Evolutionary conservation across 495 filamentous ascomycete genomes (phyloP).

Genomic region (Xylaria palmicola): DNA sequence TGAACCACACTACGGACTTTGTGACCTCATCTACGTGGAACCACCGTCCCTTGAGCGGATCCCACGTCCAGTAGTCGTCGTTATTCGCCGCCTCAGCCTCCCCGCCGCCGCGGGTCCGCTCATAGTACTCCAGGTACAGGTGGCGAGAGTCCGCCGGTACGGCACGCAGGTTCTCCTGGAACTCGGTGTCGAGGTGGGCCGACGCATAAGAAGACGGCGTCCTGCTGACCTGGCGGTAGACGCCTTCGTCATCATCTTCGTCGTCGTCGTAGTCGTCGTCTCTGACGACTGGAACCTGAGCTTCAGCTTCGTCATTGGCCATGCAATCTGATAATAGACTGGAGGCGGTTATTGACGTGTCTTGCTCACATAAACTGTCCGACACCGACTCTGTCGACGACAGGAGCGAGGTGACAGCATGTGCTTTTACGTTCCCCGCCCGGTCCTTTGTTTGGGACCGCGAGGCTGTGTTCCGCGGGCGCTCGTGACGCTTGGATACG

Average conservation of each 20-base stretch:
- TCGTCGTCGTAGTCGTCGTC: background rate
- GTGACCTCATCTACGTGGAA: slow-evolving; percentile 3
- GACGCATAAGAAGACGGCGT: background rate
- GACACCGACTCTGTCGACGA: background rate
- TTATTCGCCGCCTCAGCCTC: background rate
- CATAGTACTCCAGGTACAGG: slow-evolving; percentile 4
- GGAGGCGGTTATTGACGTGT: background rate
- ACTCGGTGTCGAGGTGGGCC: background rate
- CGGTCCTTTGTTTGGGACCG: background rate
- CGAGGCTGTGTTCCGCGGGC: background rate
- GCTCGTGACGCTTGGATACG: background rate
- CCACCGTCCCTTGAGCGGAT: background rate
- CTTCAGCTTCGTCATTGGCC: background rate
- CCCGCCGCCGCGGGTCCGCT: background rate
- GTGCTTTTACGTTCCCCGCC: background rate
- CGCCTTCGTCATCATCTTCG: background rate
- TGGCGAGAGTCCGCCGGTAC: background rate
- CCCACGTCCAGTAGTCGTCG: slow-evolving; percentile 10
- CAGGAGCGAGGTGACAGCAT: background rate
- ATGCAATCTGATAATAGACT: background rate
- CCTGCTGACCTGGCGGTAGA: background rate
- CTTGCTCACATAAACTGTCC: slow-evolving; percentile 1
- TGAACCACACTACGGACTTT: slow-evolving; percentile 5
- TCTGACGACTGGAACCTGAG: background rate
- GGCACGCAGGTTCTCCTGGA: background rate